Evolutionary conservation across 371 early-diverging fungal species (phyloP).

Genomic region (Mortierella sp.): DNA sequence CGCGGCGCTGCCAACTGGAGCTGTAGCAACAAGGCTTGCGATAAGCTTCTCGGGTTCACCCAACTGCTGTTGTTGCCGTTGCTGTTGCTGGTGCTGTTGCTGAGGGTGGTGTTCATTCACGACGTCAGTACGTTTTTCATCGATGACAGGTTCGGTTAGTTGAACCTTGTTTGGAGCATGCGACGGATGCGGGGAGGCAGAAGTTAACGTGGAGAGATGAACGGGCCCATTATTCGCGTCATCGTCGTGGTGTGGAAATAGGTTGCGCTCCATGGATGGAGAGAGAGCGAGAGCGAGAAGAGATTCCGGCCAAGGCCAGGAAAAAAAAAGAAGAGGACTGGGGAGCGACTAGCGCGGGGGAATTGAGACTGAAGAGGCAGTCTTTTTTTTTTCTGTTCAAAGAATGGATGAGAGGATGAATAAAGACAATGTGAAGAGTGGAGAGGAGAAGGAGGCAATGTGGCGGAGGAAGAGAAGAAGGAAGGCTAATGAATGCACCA

Average conservation of each 20-base stretch:
- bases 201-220: neutral
- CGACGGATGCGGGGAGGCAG: neutral
- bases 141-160: neutral
- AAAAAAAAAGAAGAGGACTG: neutral
- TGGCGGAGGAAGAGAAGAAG: neutral
- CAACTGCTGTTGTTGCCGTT: conserved; percentile 8
- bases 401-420: neutral
- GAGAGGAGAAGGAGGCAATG: neutral
- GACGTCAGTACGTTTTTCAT: conserved; percentile 10
- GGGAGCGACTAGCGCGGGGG: neutral
- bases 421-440: neutral
- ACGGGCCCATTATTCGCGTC: neutral
- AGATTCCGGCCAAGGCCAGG: neutral
- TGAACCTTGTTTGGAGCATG: neutral
- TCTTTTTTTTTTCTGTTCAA: neutral
- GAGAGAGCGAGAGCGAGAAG: neutral
- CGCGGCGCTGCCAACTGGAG: no score
- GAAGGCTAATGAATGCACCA: no score
- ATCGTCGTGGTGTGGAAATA: no score
- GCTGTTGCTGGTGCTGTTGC: conserved; percentile 15
- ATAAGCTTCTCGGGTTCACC: no score
- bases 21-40: no score
- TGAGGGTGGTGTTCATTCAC: conserved; percentile 15
- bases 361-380: neutral
- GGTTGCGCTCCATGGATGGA: neutral